A percentile compares a stretch with the other conserved stretches of the same genome.
These are phyloP conservation scores for Leccinellum rugosiceps DNA, from an alignment of 768 basidiomycete genomes.

Conservation along the genomic window DNA sequence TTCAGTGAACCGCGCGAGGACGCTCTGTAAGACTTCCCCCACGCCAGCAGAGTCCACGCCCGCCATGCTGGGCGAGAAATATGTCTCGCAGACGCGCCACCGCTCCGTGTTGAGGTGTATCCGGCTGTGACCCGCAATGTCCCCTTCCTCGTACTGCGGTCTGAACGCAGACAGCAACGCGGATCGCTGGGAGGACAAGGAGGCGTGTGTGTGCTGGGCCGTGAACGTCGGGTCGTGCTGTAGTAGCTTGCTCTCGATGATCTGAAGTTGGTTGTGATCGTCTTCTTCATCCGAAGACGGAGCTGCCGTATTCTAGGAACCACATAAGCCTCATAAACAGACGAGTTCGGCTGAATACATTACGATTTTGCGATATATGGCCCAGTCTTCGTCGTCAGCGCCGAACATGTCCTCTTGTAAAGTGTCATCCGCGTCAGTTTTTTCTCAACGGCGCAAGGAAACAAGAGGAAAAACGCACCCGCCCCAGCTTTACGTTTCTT, in stretches of 20 bases:
- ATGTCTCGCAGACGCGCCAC: constrained; percentile 88
- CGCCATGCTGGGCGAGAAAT: constrained; percentile 91
- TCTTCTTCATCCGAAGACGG: constrained; percentile 90
- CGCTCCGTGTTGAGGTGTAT: constrained; percentile 90
- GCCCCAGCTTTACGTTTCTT: constrained; percentile 82
- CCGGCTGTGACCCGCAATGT: constrained; percentile 65
- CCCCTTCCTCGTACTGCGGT: constrained; percentile 73
- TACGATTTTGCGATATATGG: constrained; percentile 96
- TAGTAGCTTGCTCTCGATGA: constrained; percentile 79
- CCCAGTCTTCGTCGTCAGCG: constrained; percentile 94
- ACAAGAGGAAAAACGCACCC: constrained; percentile 45
- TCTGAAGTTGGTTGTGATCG: constrained; percentile 64
- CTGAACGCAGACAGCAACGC: constrained; percentile 85
- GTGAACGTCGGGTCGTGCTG: constrained; percentile 85
- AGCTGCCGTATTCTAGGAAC: constrained; percentile 57
- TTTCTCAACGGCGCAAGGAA: neutral
- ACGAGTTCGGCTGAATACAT: constrained; percentile 18
- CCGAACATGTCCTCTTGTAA: constrained; percentile 86
- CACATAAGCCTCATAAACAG: neutral
- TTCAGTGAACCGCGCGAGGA: constrained; percentile 69
- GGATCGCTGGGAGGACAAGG: constrained; percentile 71
- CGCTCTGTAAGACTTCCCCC: constrained; percentile 85
- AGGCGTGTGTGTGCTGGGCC: constrained; percentile 74
- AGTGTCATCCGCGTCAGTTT: constrained; percentile 2
- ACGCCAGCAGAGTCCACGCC: constrained; percentile 93